Evolutionary conservation across 1,139 yeast genomes (phyloP), one percentile per base, ranked within the genome.

Genomic region (Kodamaea arcana): DNA sequence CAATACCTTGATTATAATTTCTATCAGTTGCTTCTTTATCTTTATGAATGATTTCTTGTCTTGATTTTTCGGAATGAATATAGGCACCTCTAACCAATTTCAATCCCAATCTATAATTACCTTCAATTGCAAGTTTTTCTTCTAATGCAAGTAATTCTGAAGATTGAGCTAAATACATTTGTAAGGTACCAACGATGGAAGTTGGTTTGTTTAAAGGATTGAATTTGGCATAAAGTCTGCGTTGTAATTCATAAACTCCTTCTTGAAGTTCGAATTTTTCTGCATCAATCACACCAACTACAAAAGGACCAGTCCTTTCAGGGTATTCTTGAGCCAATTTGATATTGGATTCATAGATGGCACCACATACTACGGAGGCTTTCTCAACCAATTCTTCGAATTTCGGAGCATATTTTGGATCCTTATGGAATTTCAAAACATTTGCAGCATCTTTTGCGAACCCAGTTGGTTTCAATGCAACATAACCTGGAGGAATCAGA

Each of bases 41-140:
- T 46, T 70, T 67, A 62, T 83, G 94, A 44, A 92, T 85, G 24
- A 86, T 80, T 11, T 60, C 47, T 35, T 57, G 46, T 52, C 97
- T 73, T 45, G 83, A 69, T 29, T 83, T 75, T 63, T 92, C 97
- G 3, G 95, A 79, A 58, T 90, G 97, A 44, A 90, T 78, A 65
- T 92, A 92, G 6, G 98, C 98, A 44, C 98, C 98, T 58, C 98
- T 79, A n/a, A 92, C 98, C 37, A 92, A 72, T 60, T 92, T 92
- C 65, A 88, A 70, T 15, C 96, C 97, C 42, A 88, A 64, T 53
- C 84, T 75, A 60, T 88, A 90, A 40, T 72, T 69, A 42, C 74
- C 72, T 40, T 72, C 59, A 40, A 62, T 51, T 11, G 97, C 96
- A 41, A 80, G 66, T 42, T 69, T 63, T 46, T 79, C 76, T 55